Evolutionary conservation across 495 filamentous ascomycete genomes (phyloP).

Genomic region (Jackrogersella minutella): DNA sequence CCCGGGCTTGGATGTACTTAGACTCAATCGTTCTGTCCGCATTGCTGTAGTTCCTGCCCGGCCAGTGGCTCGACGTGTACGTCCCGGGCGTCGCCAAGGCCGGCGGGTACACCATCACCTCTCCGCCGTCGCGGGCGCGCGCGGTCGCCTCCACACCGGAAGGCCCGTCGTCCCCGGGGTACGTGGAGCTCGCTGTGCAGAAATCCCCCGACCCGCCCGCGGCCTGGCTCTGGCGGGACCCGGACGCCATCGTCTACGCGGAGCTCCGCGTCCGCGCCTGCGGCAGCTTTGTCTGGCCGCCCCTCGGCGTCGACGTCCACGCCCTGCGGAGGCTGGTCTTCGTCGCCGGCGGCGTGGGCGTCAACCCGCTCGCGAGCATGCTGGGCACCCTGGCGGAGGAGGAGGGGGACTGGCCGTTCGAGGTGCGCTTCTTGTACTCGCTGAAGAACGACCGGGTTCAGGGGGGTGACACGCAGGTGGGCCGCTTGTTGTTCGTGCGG

Average conservation of each 20-base stretch:
- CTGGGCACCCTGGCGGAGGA: slow-evolving; percentile 47
- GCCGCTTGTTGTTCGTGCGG: slow-evolving; percentile 55
- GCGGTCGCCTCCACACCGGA: slow-evolving; percentile 47
- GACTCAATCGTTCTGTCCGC: neutral
- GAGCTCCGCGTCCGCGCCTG: slow-evolving; percentile 74
- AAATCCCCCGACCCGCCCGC: slow-evolving; percentile 70
- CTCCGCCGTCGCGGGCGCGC: slow-evolving; percentile 62
- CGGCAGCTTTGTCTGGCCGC: slow-evolving; percentile 82
- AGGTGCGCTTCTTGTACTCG: slow-evolving; percentile 52
- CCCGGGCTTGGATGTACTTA: neutral
- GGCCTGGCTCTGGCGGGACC: slow-evolving; percentile 74
- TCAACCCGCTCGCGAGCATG: slow-evolving; percentile 71
- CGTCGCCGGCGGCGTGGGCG: slow-evolving; percentile 83
- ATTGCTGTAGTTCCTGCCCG: slow-evolving; percentile 70
- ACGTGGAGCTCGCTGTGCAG: slow-evolving; percentile 79
- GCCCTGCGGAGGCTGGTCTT: slow-evolving; percentile 68
- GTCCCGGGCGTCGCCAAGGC: slow-evolving; percentile 70
- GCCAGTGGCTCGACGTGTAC: slow-evolving; percentile 92
- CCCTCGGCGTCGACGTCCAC: slow-evolving; percentile 51
- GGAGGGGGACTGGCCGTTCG: slow-evolving; percentile 11
- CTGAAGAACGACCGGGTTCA: slow-evolving; percentile 42
- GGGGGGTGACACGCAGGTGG: slow-evolving; percentile 9
- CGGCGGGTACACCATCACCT: slow-evolving; percentile 90
- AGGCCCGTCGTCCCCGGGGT: slow-evolving; percentile 42
- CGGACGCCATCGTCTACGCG: slow-evolving; percentile 62